Conservation (phyloP, 768 basidiomycete species). For the Roridomyces roridus region DNA sequence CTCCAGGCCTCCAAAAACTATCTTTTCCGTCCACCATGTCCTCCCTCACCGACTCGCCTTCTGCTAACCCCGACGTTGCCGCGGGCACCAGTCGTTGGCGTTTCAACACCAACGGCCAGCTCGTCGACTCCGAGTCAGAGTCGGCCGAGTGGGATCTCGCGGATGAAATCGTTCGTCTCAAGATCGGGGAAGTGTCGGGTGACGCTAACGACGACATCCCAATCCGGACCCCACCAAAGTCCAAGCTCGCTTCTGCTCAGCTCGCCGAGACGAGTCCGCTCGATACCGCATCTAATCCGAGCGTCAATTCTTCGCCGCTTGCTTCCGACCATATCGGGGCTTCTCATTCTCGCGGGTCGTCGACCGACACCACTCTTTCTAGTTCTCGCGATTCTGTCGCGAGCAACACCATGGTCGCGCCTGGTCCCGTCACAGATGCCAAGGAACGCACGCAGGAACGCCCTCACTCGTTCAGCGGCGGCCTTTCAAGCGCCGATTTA, state of each 20-base stretch:
- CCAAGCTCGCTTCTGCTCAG: slow-evolving; percentile 61
- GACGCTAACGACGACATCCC: slow-evolving; percentile 60
- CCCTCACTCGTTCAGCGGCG: slow-evolving; percentile 84
- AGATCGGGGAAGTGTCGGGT: slow-evolving; percentile 60
- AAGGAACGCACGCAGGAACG: slow-evolving; percentile 70
- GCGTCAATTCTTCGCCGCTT: slow-evolving; percentile 76
- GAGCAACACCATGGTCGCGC: slow-evolving; percentile 63
- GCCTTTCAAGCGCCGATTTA: slow-evolving; percentile 74
- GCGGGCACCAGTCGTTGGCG: slow-evolving; percentile 62
- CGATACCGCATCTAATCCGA: slow-evolving; percentile 74
- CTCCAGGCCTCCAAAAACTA: slow-evolving; percentile 45
- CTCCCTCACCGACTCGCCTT: slow-evolving; percentile 47
- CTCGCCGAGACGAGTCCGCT: slow-evolving; percentile 73
- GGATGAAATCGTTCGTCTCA: slow-evolving; percentile 75
- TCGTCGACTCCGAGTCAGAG: slow-evolving; percentile 60
- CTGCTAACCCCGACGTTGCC: slow-evolving; percentile 46
- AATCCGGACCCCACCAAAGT: slow-evolving; percentile 73
- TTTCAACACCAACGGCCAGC: slow-evolving; percentile 66
- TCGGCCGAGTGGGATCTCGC: slow-evolving; percentile 73
- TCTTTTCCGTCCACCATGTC: slow-evolving; percentile 50
- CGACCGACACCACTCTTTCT: slow-evolving; percentile 75
- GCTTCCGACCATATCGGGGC: slow-evolving; percentile 66
- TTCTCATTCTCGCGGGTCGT: slow-evolving; percentile 83
- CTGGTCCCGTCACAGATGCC: slow-evolving; percentile 58
- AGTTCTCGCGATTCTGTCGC: slow-evolving; percentile 62